These are phyloP conservation scores for Hyaloscypha bicolor DNA, from an alignment of 495 filamentous ascomycete genomes.

Conservation along the genomic window DNA sequence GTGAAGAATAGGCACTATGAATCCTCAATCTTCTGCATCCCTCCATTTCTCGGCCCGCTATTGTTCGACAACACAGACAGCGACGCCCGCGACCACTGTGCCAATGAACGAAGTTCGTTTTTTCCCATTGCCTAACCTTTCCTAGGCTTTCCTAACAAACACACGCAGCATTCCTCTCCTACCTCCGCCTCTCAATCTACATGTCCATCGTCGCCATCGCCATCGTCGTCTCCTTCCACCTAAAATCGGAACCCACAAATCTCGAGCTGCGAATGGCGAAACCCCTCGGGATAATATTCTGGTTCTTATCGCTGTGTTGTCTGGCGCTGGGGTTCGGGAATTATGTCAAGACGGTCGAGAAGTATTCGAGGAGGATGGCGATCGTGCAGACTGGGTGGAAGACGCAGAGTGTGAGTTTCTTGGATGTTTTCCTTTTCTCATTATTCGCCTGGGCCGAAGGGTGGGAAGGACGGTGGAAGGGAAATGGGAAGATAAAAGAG, in stretches of 20 bases:
- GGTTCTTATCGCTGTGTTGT: conserved; percentile 75
- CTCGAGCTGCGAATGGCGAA: conserved; percentile 76
- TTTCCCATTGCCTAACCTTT: not conserved
- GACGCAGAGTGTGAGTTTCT: conserved; percentile 70
- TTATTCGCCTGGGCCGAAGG: not conserved
- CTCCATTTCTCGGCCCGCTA: conserved; percentile 73
- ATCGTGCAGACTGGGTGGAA: conserved; percentile 94
- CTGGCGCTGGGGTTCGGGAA: conserved; percentile 78
- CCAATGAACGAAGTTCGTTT: conserved; percentile 70
- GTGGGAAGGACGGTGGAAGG: not conserved
- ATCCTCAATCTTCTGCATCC: conserved; percentile 61
- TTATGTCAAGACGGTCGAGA: conserved; percentile 84
- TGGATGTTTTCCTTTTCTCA: not conserved
- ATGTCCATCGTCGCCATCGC: conserved; percentile 87
- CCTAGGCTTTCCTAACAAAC: not conserved
- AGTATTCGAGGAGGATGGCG: conserved; percentile 75
- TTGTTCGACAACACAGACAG: conserved; percentile 87
- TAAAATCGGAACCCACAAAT: conserved; percentile 68
- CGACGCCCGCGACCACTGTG: conserved; percentile 85
- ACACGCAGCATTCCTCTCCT: conserved; percentile 76
- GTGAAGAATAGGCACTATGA: conserved; percentile 1
- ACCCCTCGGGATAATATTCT: conserved; percentile 88
- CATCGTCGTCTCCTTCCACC: conserved; percentile 90
- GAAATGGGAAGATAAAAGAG: not conserved
- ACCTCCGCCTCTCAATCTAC: conserved; percentile 88